Base-by-base conservation (phyloP, 169 alveolate species). In the Eimeria maxima region DNA sequence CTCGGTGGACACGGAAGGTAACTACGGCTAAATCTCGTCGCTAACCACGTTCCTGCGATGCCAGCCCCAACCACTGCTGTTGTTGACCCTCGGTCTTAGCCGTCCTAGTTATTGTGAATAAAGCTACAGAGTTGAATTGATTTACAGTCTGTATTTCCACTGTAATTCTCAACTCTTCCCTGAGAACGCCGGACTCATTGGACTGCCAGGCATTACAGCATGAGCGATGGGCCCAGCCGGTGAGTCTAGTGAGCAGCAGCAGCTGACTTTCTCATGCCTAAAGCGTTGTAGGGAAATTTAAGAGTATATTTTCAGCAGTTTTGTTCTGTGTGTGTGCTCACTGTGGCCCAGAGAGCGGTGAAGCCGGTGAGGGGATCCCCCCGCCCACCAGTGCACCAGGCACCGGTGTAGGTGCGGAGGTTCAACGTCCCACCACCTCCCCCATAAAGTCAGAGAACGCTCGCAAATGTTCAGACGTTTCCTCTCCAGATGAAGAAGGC, bases 401-500 rank as follows among this genome's bases (percentile, higher is more conserved):
- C 44, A 47, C 78, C 27, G 44, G 18, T 29, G 78, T 69, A 69
- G 78, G 78, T 69, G 78, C 78, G 60, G 86, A 24, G 57, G 53
- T 38, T 38, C 29, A 16, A 74, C 50, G 38, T 11, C 50, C 63
- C 29, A 24, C 57, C 53, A 42, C 53, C 29, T 18, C 86, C 20
- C 60, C 86, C 29, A 22, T 29, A 44, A 74, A 74, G 63, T 44
- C 53, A 24, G 86, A 74, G 24, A 27, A 33, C 63, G 63, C 33
- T 7, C 27, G 73, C 22, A 53, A 53, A 53, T 27, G 53, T 55
- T 86, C 93, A 57, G 93, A 86, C 24, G 78, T n/a, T 47, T 86
- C 93, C 29, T 86, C 93, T 18, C 20, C 74, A 63, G 80, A 86
- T 16, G 93, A 86, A 45, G 93, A 60, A 38, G 55, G 65, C 80